phyloP scores from a whole-genome alignment of 768 basidiomycete genomes.

The Lenzites betulinus region DNA sequence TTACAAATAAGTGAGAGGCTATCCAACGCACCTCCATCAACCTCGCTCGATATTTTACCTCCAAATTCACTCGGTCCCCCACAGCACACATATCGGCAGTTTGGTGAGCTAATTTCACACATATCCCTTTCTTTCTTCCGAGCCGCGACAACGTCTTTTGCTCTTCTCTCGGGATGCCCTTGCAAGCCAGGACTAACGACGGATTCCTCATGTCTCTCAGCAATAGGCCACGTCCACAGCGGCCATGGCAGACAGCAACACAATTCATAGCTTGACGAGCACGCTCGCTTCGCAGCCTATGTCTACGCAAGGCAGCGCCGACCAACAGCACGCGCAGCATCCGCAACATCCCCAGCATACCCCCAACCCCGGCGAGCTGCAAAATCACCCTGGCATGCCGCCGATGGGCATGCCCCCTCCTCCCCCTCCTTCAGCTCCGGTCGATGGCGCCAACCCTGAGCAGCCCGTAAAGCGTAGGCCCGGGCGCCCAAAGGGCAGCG shows the following conservation, averaged over 20 bases:
- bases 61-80: conserved; percentile 14
- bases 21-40: conserved; percentile 20
- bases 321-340: conserved; percentile 14
- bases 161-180: neutral
- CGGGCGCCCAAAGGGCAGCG: conserved; percentile 79
- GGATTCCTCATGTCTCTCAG: neutral
- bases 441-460: conserved; percentile 23
- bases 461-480: conserved; percentile 63
- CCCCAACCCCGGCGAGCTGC: conserved; percentile 11
- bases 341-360: conserved; percentile 12
- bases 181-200: conserved; percentile 4
- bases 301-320: conserved; percentile 3
- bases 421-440: conserved; percentile 5
- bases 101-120: conserved; percentile 22
- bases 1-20: conserved; percentile 18
- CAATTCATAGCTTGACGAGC: conserved; percentile 25
- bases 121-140: neutral
- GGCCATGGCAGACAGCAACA: conserved; percentile 23
- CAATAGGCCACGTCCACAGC: neutral
- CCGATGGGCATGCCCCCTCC: conserved; percentile 15
- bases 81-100: conserved; percentile 10
- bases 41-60: conserved; percentile 22
- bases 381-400: conserved; percentile 6
- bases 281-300: conserved; percentile 24
- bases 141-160: conserved; percentile 1